phyloP scores from a whole-genome alignment of 2,329 filamentous ascomycete genomes.

The Trichocomaceae sp. region DNA sequence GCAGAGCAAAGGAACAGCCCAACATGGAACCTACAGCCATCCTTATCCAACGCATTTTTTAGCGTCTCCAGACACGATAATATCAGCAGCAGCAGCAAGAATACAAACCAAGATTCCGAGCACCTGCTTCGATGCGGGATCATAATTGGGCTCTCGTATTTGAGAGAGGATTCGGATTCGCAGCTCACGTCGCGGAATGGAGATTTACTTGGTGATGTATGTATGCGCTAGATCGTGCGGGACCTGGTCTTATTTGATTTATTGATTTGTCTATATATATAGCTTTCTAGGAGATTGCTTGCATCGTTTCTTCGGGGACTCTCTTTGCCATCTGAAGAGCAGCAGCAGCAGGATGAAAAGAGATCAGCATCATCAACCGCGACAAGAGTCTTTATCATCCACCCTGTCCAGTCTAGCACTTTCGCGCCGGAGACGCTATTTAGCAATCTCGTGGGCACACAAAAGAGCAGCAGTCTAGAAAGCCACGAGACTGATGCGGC shows the following conservation, averaged over 20 bases:
- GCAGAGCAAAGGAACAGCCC: not conserved
- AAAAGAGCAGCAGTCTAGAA: constrained; percentile 2
- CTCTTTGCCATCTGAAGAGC: not conserved
- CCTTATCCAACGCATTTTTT: constrained; percentile 17
- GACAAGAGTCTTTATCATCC: constrained; percentile 29
- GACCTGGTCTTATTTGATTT: too few species aligned
- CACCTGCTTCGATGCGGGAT: constrained; percentile 24
- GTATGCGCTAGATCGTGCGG: not conserved
- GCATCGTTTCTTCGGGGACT: not conserved
- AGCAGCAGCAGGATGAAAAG: too few species aligned
- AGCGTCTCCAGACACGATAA: constrained; percentile 15
- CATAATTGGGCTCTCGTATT: constrained; percentile 29
- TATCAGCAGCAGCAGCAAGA: too few species aligned
- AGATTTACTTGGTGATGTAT: constrained; percentile 27
- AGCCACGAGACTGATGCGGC: not conserved
- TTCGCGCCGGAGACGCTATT: constrained; percentile 29
- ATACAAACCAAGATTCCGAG: not conserved
- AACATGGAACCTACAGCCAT: constrained; percentile 22
- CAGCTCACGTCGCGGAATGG: constrained; percentile 8
- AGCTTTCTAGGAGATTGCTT: constrained; percentile 6
- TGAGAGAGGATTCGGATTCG: constrained; percentile 17
- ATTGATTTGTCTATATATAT: not conserved
- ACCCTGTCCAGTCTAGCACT: constrained; percentile 24
- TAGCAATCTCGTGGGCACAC: constrained; percentile 19
- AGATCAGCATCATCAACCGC: not conserved